These are phyloP conservation scores for Triticum turgidum DNA, from an alignment of 176 grass and related monocot species.

Conservation along the genomic window DNA sequence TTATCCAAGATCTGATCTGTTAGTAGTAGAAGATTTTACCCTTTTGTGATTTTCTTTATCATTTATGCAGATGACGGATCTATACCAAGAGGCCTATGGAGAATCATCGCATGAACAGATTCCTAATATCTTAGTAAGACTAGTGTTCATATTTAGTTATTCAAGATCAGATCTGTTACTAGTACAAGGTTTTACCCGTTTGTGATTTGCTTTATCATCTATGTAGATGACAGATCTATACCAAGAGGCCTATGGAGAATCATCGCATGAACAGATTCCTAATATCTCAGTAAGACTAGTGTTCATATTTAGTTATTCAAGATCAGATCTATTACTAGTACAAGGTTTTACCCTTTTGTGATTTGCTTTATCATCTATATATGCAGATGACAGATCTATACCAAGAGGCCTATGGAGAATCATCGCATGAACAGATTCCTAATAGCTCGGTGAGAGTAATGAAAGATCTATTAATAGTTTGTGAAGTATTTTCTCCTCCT, in stretches of 20 bases:
- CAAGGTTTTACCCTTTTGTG: no score
- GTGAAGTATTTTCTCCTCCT: not conserved
- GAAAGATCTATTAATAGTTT: not conserved
- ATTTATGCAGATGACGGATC: not conserved
- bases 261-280: not conserved
- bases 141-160: not conserved
- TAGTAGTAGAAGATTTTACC: not conserved
- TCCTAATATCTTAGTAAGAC: constrained; percentile 20
- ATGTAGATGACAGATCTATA: constrained; percentile 2
- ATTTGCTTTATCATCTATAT: not conserved
- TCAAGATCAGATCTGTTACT: no score
- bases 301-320: no score
- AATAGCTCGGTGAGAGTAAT: constrained; percentile 25
- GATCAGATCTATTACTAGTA: no score
- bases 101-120: not conserved
- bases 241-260: not conserved
- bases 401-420: not conserved
- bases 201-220: not conserved
- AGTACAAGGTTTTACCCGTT: no score
- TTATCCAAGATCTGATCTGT: not conserved
- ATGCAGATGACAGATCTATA: not conserved
- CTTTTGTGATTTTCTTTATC: not conserved
- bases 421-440: not conserved
- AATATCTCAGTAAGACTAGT: constrained; percentile 20
- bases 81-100: not conserved